Conservation (phyloP, 305 asterid genomes). For the Solanum hybrid region DNA sequence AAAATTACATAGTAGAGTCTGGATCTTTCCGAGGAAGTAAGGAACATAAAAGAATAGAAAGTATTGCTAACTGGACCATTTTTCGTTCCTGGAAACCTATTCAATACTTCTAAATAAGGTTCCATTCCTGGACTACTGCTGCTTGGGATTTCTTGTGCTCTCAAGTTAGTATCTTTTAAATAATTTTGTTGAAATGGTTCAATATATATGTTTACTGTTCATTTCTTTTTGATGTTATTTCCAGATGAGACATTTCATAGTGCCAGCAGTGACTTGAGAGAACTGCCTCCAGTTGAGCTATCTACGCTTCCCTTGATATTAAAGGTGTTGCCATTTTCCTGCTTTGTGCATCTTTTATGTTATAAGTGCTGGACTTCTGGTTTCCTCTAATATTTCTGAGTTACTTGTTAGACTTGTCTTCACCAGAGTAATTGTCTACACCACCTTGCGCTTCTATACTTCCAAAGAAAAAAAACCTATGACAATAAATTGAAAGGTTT, state of each 20-base stretch:
- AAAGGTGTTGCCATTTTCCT: slow-evolving; percentile 45
- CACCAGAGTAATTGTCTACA: background rate
- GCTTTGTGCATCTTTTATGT: background rate
- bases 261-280: slow-evolving; percentile 66
- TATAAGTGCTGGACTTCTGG: background rate
- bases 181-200: background rate
- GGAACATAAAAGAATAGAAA: background rate
- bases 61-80: background rate
- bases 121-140: background rate
- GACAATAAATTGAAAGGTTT: background rate
- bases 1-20: background rate
- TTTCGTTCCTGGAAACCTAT: background rate
- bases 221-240: slow-evolving; percentile 3
- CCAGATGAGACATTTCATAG: slow-evolving; percentile 72
- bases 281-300: slow-evolving; percentile 89
- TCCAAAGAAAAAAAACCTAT: background rate
- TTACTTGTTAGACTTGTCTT: background rate
- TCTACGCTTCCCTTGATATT: slow-evolving; percentile 80
- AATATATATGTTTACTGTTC: slow-evolving; percentile 11
- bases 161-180: background rate
- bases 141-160: background rate
- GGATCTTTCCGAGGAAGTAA: background rate
- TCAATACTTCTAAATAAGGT: background rate
- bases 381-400: background rate
- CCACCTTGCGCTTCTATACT: background rate